Evolutionary conservation across 768 basidiomycete species (phyloP), one percentile per base, ranked within the genome.

Genomic region (Hebeloma cylindrosporum): DNA sequence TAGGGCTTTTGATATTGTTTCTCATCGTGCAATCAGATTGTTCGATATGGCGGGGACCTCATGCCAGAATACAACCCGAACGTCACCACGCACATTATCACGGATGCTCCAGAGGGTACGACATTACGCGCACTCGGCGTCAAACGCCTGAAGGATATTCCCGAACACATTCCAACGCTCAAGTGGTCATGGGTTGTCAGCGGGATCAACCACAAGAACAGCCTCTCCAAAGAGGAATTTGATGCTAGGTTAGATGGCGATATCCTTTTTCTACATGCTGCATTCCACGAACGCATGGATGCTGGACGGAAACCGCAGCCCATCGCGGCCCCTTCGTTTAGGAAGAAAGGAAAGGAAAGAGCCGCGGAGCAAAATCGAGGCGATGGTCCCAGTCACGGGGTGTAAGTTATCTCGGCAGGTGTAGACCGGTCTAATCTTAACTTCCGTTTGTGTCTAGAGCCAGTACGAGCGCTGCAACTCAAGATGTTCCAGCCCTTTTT

Each of bases 31-130:
- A 21, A 25, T 18, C 50, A 90, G 88, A 77, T 91, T 29, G 68
- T 81, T 31, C 70, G 68, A 47, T 65, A 78, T 50, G 88, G 88
- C 8, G 88, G 78, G 32, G 77, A 71, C 16, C 65, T 90, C 18
- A 62, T 78, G 28, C 73, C 84, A 2, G 66, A 54, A 26, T 90
- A 77, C 54, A 80, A 89, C 50, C 65, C 78, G 2, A 49, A 56
- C 4, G 49, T 60, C 6, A 77, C 84, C 21, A 88, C 88, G 3
- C 84, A 88, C 54, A 82, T 91, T 40, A 70, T 90, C 23, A 79
- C 80, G 5, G 80, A 79, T 39, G 60, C 64, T 3, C 50, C 50
- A 29, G 39, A 42, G 25, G 40, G 46, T 10, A 44, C 67, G 11
- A 65, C 71, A 30, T 52, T 74, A 30, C 57, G 67, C 14, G 65